Evolutionary conservation across 768 basidiomycete species (phyloP).

Genomic region (Dacryopinax spathularia): DNA sequence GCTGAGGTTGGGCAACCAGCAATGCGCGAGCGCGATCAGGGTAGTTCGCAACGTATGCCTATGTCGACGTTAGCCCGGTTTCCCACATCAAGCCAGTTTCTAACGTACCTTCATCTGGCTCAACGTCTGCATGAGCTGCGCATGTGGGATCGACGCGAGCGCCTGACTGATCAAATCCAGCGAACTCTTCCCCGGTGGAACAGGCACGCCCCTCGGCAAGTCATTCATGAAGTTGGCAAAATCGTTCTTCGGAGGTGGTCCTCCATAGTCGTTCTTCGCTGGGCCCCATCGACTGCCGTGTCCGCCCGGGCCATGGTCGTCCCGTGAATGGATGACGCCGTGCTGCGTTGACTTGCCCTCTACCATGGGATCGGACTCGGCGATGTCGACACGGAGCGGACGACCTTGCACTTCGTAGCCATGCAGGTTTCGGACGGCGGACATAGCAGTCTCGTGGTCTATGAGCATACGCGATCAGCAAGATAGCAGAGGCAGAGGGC

Average conservation of each 20-base stretch:
- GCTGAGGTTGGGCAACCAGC: constrained; percentile 73
- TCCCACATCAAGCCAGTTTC: neutral
- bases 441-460: constrained; percentile 91
- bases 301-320: neutral
- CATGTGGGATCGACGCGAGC: constrained; percentile 68
- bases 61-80: constrained; percentile 5
- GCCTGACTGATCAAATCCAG: constrained; percentile 77
- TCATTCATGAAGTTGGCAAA: constrained; percentile 36
- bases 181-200: constrained; percentile 54
- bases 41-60: constrained; percentile 86
- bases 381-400: constrained; percentile 83
- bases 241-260: neutral
- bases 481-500: constrained; percentile 26
- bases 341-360: constrained; percentile 80
- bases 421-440: constrained; percentile 92
- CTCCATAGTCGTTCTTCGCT: neutral
- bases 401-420: constrained; percentile 85
- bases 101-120: constrained; percentile 90
- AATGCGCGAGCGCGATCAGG: constrained; percentile 78
- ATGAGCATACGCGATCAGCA: constrained; percentile 9
- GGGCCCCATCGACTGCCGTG: constrained; percentile 7
- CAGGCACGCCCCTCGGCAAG: constrained; percentile 61
- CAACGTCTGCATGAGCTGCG: constrained; percentile 80
- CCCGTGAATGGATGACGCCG: constrained; percentile 35
- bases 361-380: constrained; percentile 83